phyloP scores from a whole-genome alignment of 352 stramenopile species.

The Phytophthora uliginosa region DNA sequence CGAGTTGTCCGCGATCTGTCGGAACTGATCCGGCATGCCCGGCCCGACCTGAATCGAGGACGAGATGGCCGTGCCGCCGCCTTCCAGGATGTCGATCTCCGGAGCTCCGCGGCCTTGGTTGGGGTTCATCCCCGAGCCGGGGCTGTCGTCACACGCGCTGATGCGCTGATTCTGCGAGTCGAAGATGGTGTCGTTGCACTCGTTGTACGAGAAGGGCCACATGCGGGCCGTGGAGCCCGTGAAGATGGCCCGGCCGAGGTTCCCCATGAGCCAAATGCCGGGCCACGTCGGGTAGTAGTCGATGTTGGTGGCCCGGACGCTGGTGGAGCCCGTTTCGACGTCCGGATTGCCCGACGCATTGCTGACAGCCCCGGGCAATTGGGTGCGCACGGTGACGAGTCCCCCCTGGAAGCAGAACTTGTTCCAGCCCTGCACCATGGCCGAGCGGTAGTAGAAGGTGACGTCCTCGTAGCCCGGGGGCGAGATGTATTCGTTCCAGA shows the following conservation, averaged over 20 bases:
- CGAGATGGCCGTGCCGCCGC: conserved; percentile 82
- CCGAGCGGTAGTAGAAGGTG: conserved; percentile 64
- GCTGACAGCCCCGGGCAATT: conserved; percentile 87
- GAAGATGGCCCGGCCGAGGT: conserved; percentile 97
- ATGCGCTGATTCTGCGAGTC: conserved; percentile 80
- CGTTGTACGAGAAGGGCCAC: conserved; percentile 97
- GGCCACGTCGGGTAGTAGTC: conserved; percentile 90
- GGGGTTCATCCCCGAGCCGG: conserved; percentile 93
- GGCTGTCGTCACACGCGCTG: conserved; percentile 92
- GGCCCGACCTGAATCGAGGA: conserved; percentile 92
- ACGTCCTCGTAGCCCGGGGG: conserved; percentile 58
- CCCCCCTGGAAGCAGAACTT: conserved; percentile 96
- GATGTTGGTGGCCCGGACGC: conserved; percentile 25
- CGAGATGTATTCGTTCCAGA: conserved; percentile 78
- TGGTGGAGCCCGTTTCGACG: conserved; percentile 37
- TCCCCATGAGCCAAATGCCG: conserved; percentile 97
- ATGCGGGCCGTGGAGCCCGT: conserved; percentile 94
- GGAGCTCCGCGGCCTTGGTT: conserved; percentile 93
- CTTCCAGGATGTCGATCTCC: conserved; percentile 97
- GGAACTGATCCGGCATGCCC: conserved; percentile 66
- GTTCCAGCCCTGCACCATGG: conserved; percentile 93
- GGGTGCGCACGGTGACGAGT: conserved; percentile 88
- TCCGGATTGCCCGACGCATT: conserved; percentile 57
- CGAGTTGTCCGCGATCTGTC: conserved; percentile 31
- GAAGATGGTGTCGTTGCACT: conserved; percentile 85